A percentile compares a stretch with the other conserved stretches of the same genome.
These are phyloP conservation scores for Passiflora organensis DNA, from an alignment of 345 rosid species.

Conservation along the genomic window DNA sequence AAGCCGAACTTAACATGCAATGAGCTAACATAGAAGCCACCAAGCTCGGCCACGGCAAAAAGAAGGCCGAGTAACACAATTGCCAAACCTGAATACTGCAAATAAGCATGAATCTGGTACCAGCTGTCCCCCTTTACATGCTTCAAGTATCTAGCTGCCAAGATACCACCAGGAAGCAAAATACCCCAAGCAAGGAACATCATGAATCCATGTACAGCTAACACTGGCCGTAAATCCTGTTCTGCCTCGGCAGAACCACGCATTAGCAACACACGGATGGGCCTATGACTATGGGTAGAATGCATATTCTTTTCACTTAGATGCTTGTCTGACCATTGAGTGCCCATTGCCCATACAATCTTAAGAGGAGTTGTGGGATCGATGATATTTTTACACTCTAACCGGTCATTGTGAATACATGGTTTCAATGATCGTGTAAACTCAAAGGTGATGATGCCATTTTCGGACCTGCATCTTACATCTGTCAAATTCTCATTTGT, in stretches of 20 bases:
- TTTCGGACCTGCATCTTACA: constrained; percentile 84
- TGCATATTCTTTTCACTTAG: constrained; percentile 91
- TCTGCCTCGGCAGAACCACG: constrained; percentile 91
- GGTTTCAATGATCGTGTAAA: constrained; percentile 73
- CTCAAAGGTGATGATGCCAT: constrained; percentile 89
- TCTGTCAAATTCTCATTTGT: constrained; percentile 75
- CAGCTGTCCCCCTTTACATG: constrained; percentile 94
- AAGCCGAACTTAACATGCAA: constrained; percentile 81
- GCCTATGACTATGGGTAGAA: constrained; percentile 81
- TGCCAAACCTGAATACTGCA: constrained; percentile 85
- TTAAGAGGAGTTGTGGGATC: constrained; percentile 92
- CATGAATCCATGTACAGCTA: constrained; percentile 98
- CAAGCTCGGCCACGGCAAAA: constrained; percentile 89
- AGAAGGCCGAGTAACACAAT: constrained; percentile 79
- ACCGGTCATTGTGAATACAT: constrained; percentile 43
- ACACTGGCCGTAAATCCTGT: constrained; percentile 82
- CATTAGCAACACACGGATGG: constrained; percentile 64
- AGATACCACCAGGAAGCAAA: constrained; percentile 82
- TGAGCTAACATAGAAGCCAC: constrained; percentile 59
- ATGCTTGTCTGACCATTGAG: constrained; percentile 68
- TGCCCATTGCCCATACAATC: constrained; percentile 95
- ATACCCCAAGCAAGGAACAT: constrained; percentile 99
- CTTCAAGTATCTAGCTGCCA: constrained; percentile 84
- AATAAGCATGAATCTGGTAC: constrained; percentile 84
- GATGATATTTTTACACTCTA: constrained; percentile 71